Conservation (phyloP, 768 basidiomycete species). For the Naematelia aurantialba region DNA sequence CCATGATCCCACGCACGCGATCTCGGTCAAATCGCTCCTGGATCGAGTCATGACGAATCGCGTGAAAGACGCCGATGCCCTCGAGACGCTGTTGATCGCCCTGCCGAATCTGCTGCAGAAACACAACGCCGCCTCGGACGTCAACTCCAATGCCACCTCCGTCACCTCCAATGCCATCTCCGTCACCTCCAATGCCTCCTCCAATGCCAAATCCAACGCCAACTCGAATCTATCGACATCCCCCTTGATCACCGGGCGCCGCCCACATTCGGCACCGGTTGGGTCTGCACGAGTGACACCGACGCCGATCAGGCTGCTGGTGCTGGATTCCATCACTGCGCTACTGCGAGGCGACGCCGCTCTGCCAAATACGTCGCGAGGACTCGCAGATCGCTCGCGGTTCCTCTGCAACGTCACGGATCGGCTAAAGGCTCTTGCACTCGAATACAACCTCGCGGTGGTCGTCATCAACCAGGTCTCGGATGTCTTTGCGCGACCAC, state of each 20-base stretch:
- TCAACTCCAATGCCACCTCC: too few species aligned
- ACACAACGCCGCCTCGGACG: too few species aligned
- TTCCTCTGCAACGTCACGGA: constrained; percentile 65
- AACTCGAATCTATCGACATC: too few species aligned
- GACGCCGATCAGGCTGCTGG: constrained; percentile 71
- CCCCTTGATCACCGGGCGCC: background rate
- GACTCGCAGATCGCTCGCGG: constrained; percentile 69
- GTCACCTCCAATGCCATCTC: background rate
- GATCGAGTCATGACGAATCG: constrained; percentile 30
- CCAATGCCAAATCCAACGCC: too few species aligned
- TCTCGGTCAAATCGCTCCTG: constrained; percentile 13
- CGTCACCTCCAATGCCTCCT: background rate
- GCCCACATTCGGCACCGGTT: too few species aligned
- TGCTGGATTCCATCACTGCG: constrained; percentile 85
- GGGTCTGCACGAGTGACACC: too few species aligned
- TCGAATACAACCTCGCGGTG: constrained; percentile 63
- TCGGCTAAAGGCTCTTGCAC: constrained; percentile 68
- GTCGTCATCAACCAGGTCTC: constrained; percentile 85
- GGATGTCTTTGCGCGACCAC: constrained; percentile 61
- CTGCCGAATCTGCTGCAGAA: background rate
- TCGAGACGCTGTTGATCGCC: constrained; percentile 24
- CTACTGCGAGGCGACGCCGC: constrained; percentile 68
- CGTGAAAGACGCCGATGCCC: constrained; percentile 41
- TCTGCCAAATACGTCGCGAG: constrained; percentile 53
- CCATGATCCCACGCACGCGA: constrained; percentile 8